Conservation (phyloP, 2,329 filamentous ascomycete genomes). For the Penicillium olsonii region DNA sequence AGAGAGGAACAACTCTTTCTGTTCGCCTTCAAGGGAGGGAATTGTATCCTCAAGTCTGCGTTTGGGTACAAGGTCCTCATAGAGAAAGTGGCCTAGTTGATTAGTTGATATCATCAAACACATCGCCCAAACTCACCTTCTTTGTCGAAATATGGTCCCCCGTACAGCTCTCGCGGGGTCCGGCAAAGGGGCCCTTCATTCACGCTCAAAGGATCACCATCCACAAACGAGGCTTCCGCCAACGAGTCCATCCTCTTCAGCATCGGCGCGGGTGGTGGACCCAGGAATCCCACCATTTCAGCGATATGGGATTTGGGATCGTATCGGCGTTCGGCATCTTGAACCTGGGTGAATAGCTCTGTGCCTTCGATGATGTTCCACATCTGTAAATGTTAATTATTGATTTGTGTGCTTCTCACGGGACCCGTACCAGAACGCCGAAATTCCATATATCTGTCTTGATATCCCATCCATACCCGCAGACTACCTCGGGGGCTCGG, state of each 20-base stretch:
- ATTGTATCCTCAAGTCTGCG: conserved; percentile 25
- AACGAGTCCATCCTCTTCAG: not conserved
- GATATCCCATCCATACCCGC: not conserved
- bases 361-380: not conserved
- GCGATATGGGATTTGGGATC: not conserved
- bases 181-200: not conserved
- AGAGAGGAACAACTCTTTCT: not conserved
- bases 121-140: not conserved
- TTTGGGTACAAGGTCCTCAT: conserved; percentile 25
- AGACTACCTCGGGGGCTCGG: not conserved
- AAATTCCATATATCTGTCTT: not conserved
- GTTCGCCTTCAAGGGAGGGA: conserved; percentile 28
- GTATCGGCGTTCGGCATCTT: not conserved
- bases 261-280: not conserved
- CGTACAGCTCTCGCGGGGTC: not conserved
- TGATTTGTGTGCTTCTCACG: too few species aligned
- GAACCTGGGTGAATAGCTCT: not conserved
- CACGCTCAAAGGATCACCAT: not conserved
- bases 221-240: not conserved
- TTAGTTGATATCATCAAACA: not conserved
- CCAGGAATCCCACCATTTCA: not conserved
- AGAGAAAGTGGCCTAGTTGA: conserved; percentile 22
- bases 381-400: not conserved
- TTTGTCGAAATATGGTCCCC: not conserved
- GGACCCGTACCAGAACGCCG: not conserved